Evolutionary conservation across 495 filamentous ascomycete genomes (phyloP).

Genomic region (Coniosporium apollinis): DNA sequence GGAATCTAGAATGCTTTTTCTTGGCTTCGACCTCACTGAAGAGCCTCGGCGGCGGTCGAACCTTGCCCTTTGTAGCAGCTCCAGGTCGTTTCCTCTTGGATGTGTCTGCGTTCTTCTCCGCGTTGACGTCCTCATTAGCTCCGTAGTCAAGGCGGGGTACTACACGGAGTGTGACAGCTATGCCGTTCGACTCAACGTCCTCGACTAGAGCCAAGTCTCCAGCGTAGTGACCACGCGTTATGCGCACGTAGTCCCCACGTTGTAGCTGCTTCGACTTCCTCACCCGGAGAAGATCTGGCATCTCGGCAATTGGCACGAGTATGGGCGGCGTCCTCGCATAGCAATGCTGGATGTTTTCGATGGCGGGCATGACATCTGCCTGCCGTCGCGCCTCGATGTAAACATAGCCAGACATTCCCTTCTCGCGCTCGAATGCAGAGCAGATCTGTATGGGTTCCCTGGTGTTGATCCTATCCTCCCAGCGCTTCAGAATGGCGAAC

Average conservation of each 20-base stretch:
- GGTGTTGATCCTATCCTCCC: conserved; percentile 57
- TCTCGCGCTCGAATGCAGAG: conserved; percentile 77
- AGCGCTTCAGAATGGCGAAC: conserved; percentile 68
- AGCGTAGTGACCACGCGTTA: conserved; percentile 67
- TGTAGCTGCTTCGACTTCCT: conserved; percentile 72
- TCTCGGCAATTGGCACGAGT: conserved; percentile 88
- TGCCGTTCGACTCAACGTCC: conserved; percentile 81
- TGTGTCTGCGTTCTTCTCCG: conserved; percentile 27
- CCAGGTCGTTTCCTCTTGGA: conserved; percentile 64
- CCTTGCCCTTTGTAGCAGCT: conserved; percentile 22
- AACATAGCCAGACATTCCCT: conserved; percentile 79
- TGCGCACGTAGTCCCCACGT: conserved; percentile 80
- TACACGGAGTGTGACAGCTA: conserved; percentile 69
- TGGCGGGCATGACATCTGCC: conserved; percentile 62
- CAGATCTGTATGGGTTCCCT: conserved; percentile 64
- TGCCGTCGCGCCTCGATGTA: conserved; percentile 84
- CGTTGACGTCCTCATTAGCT: conserved; percentile 55
- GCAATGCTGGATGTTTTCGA: conserved; percentile 69
- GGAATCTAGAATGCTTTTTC: conserved; percentile 62
- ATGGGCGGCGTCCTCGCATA: conserved; percentile 72
- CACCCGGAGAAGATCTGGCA: conserved; percentile 86
- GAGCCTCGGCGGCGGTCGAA: conserved; percentile 70
- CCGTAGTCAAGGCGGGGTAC: conserved; percentile 91
- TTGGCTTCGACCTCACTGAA: conserved; percentile 91
- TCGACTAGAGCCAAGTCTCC: conserved; percentile 87